Percentiles rank a stretch among this genome's conserved stretches.
Conservation (phyloP, 2,329 filamentous ascomycete species). For the Colletotrichum tabaci region DNA sequence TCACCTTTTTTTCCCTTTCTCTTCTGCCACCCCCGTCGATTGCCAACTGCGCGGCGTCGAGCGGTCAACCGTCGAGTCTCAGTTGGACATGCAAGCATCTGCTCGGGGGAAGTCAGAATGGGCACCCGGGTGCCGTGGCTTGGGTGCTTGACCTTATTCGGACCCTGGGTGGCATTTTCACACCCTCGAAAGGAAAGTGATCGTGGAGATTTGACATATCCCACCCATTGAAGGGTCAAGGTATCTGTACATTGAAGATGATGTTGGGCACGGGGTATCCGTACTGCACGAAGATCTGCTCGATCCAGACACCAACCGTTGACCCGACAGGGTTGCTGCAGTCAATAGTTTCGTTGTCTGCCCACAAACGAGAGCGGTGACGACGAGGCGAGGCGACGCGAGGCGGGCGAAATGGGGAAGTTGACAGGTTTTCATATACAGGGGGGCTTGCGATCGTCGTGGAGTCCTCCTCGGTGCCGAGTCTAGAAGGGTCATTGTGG, state of each 20-base stretch:
- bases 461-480: neutral
- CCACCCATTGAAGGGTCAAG: neutral
- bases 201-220: slow-evolving; percentile 6
- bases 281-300: neutral
- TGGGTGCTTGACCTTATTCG: slow-evolving; percentile 2
- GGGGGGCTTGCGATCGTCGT: slow-evolving; percentile 20
- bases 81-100: slow-evolving; percentile 3
- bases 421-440: slow-evolving; percentile 20
- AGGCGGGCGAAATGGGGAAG: slow-evolving; percentile 18
- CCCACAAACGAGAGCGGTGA: slow-evolving; percentile 20
- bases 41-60: neutral
- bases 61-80: slow-evolving; percentile 23
- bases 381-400: slow-evolving; percentile 13
- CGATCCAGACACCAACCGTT: neutral
- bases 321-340: slow-evolving; percentile 22
- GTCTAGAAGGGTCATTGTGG: slow-evolving; percentile 28
- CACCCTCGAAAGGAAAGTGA: slow-evolving; percentile 1
- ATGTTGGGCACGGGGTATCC: neutral
- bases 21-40: neutral
- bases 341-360: slow-evolving; percentile 20
- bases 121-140: neutral
- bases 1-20: neutral
- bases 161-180: slow-evolving; percentile 23
- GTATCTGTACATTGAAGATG: neutral
- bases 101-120: slow-evolving; percentile 1